Base-by-base conservation (phyloP, 495 filamentous ascomycete species). In the Friedmanniomyces simplex region DNA sequence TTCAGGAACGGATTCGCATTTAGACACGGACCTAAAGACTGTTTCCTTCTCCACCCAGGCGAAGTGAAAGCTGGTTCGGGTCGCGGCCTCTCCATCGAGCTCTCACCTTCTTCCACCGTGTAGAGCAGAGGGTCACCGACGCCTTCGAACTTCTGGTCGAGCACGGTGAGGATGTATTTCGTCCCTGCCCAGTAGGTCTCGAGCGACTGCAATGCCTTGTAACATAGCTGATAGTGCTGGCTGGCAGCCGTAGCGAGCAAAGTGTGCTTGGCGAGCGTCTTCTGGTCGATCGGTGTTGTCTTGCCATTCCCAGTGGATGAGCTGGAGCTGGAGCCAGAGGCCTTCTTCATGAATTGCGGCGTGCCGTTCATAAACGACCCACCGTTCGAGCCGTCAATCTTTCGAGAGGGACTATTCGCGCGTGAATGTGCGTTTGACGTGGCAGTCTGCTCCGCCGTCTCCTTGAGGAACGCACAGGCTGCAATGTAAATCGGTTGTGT, bases 401-500 rank as follows among this genome's bases (percentile, higher is more conserved):
- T 53, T 14, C 58, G 65, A 1, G 64, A 54, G 18, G 69, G 67
- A 54, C 78, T 73, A 6, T 10, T 42, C 4, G 60, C 56, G 5
- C 59, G 54, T 6, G 82, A 83, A 11, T 79, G 68, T 1, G 79
- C 76, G 21, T 79, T 73, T 16, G 81, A 82, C 8, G 74, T 69
- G 14, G 69, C 65, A 41, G 74, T 81, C 48, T 83, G 76, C n/a
- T 72, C 62, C 2, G 69, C 81, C 16, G 85, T 85, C 63, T 94
- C 88, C 76, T 88, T 85, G 16, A 94, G 71, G 61, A 94, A 94
- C 5, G 87, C 87, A 65, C 87, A 91, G 7, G 86, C 88, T 2
- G 87, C 88, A 63, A 94, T 89, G 65, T 91, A 94, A 65, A 94
- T 89, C 12, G 88, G 88, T 69, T 94, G 88, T 28, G 84, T 89